phyloP scores from a whole-genome alignment of 2,329 filamentous ascomycete genomes.

The Phaeosphaeria sp. region DNA sequence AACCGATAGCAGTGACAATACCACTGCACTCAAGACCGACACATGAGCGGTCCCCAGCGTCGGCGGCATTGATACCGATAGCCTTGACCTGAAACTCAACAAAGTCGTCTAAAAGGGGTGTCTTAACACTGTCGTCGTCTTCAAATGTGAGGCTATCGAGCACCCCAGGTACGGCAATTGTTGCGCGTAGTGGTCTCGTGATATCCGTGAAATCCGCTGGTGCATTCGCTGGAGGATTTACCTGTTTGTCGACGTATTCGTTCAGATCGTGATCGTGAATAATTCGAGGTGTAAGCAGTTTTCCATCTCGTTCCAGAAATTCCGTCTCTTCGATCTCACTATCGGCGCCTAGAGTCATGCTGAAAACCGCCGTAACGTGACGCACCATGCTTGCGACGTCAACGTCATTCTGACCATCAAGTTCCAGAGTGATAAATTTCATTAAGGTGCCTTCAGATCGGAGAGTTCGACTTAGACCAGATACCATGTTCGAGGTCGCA shows the following conservation, averaged over 20 bases:
- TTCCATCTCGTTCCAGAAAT: conserved; percentile 8
- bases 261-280: conserved; percentile 29
- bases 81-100: conserved; percentile 48
- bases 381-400: not conserved
- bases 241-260: conserved; percentile 29
- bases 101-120: conserved; percentile 13
- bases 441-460: conserved; percentile 14
- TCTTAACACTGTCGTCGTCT: conserved; percentile 14
- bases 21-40: conserved; percentile 23
- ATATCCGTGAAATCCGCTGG: conserved; percentile 16
- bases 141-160: conserved; percentile 27
- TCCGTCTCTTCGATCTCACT: conserved; percentile 9
- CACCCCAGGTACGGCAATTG: conserved; percentile 18
- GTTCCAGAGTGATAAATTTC: conserved; percentile 16
- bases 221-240: conserved; percentile 23
- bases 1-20: conserved; percentile 14
- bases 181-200: conserved; percentile 18
- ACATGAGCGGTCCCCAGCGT: not conserved
- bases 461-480: conserved; percentile 15
- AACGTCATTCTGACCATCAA: conserved; percentile 1
- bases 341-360: not conserved
- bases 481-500: conserved; percentile 16
- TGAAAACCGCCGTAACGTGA: not conserved
- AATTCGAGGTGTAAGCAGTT: conserved; percentile 14
- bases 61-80: conserved; percentile 21